Evolutionary conservation across 768 basidiomycete species (phyloP), one percentile per base, ranked within the genome.

Genomic region (Trametes meyenii): DNA sequence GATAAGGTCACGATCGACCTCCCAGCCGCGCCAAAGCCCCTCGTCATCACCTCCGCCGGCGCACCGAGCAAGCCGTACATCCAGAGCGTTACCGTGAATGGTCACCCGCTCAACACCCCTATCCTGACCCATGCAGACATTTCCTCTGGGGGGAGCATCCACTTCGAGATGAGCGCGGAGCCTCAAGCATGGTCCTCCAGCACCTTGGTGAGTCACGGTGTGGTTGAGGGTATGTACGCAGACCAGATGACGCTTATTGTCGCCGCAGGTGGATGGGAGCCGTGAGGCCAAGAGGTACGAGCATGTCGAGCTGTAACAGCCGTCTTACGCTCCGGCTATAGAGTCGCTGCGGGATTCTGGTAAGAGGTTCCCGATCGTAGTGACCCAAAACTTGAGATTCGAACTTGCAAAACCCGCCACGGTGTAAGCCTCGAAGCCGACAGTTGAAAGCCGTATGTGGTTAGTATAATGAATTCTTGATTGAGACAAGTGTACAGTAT

Each of bases 111-210:
- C 12, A 65, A 70, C 0, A 67, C 61, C 3, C 86, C 88, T 0
- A 67, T 88, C 38, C 80, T 93, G 29, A 71, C 58, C 12, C 90
- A 92, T 62, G 79, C 78, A n/a, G 78, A 89, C 52, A 81, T 91
- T n/a, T 73, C 73, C 10, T 63, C 73, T 4, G 89, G 89, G 0
- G 87, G 83, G 0, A 72, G 79, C 8, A 71, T 92, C 16, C 76
- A 75, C 39, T 92, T 90, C 66, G 81, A 83, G 66, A 90, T 92
- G 89, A 84, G 80, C 51, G 77, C 76, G 4, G 70, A 69, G 23
- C 81, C 81, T 3, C 74, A 81, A 62, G 59, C 62, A 0, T 86
- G 83, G 83, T 78, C 75, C 13, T 74, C 73, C 26, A 60, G 54
- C 17, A 76, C 71, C 2, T 40, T 70, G 59, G 71, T 67, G 49